Percentiles rank a stretch among this genome's conserved stretches.
Evolutionary conservation across 1,284 basidiomycete species (phyloP).

Genomic region (Sporisorium scitamineum): DNA sequence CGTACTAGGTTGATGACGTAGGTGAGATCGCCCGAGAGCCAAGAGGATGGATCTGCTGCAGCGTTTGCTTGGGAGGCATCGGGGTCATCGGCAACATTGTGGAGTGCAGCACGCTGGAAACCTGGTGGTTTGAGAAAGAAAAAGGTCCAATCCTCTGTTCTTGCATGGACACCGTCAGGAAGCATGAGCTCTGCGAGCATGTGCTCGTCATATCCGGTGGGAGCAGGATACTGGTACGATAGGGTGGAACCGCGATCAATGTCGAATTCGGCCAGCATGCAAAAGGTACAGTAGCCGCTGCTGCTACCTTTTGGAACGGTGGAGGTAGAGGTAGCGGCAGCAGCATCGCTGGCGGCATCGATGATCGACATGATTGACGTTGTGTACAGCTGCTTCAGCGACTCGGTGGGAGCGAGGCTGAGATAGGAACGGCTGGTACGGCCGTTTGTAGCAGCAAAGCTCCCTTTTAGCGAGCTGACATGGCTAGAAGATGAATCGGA

Average conservation of each 20-base stretch:
- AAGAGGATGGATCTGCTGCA: constrained; percentile 15
- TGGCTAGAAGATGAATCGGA: background rate
- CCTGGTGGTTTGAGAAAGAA: constrained; percentile 79
- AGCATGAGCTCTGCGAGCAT: constrained; percentile 97
- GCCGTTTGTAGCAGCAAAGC: background rate
- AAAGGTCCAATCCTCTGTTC: constrained; percentile 96
- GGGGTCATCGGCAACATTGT: constrained; percentile 10
- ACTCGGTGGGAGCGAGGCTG: background rate
- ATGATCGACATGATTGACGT: constrained; percentile 25
- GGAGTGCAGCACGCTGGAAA: constrained; percentile 11
- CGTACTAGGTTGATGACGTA: constrained; percentile 95
- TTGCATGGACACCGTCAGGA: constrained; percentile 94
- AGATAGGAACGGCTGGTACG: background rate
- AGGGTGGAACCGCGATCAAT: constrained; percentile 64
- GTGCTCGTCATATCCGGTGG: constrained; percentile 62
- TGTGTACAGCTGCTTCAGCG: background rate
- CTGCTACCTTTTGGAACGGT: constrained; percentile 1
- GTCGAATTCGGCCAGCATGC: constrained; percentile 65
- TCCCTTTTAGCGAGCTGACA: background rate
- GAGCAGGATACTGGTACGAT: constrained; percentile 56
- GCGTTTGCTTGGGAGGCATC: background rate
- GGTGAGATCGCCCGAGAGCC: constrained; percentile 59
- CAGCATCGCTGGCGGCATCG: constrained; percentile 12
- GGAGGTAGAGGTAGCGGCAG: background rate
- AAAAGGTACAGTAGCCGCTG: constrained; percentile 57